Conservation (phyloP, 2,329 filamentous ascomycete genomes). For the Colletotrichum incanum region DNA sequence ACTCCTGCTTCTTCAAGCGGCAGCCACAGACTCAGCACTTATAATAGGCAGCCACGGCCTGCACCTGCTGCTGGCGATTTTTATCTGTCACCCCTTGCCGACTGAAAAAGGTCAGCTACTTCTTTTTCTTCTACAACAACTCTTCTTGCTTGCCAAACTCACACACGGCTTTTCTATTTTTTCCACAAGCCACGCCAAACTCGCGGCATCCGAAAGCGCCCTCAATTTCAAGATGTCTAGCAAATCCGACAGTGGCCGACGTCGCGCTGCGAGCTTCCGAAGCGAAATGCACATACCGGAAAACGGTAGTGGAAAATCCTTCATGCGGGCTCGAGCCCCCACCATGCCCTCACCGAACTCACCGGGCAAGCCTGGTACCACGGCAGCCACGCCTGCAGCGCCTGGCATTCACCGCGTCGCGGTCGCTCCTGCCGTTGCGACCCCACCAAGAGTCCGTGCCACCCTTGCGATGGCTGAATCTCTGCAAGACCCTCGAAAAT, state of each 20-base stretch:
- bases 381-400: conserved; percentile 11
- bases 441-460: conserved; percentile 32
- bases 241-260: conserved; percentile 6
- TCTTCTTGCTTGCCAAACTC: conserved; percentile 12
- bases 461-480: conserved; percentile 29
- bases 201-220: neutral
- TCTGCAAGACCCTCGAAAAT: conserved; percentile 35
- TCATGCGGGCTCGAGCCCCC: conserved; percentile 29
- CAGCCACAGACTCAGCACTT: neutral
- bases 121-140: conserved; percentile 10
- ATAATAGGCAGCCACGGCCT: neutral
- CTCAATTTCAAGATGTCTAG: conserved; percentile 11
- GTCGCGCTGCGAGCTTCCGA: neutral
- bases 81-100: conserved; percentile 5
- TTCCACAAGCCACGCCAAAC: neutral
- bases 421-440: conserved; percentile 9
- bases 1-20: neutral
- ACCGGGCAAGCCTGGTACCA: conserved; percentile 2
- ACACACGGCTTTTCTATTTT: conserved; percentile 5
- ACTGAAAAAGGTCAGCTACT: conserved; percentile 25
- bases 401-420: conserved; percentile 21
- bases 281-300: conserved; percentile 18
- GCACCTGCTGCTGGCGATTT: neutral
- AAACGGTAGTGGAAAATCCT: conserved; percentile 31
- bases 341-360: conserved; percentile 5